A percentile compares a stretch with the other conserved stretches of the same genome.
Evolutionary conservation across 2,329 filamentous ascomycete species (phyloP).

Genomic region (Aspergillus sp.): DNA sequence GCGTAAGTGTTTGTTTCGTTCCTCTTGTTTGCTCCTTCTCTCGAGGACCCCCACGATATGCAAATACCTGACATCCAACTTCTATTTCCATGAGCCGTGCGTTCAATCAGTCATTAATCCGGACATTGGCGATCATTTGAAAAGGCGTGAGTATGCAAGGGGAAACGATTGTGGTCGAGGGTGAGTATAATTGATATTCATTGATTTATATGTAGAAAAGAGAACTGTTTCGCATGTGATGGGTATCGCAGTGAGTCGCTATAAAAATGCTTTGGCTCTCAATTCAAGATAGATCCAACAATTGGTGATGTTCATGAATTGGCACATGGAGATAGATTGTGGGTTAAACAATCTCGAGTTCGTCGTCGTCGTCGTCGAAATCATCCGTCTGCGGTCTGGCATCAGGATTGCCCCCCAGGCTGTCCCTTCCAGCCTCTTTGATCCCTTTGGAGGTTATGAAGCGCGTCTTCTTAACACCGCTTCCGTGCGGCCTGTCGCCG

Average conservation of each 20-base stretch:
- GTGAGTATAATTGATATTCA: not conserved
- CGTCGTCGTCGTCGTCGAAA: conserved; percentile 53
- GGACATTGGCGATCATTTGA: not conserved
- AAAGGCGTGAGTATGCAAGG: not conserved
- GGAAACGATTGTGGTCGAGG: not conserved
- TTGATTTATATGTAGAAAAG: not conserved
- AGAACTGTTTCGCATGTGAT: not conserved
- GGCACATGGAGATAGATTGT: not conserved
- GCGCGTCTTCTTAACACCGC: conserved; percentile 65
- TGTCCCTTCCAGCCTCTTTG: conserved; percentile 73
- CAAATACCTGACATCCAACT: not conserved
- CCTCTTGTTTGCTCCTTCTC: not conserved
- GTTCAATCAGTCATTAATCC: not conserved
- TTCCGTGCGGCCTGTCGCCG: conserved; percentile 31
- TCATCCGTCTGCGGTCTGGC: conserved; percentile 33
- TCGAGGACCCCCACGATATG: not conserved
- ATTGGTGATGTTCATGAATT: not conserved
- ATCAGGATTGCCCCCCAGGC: conserved; percentile 57
- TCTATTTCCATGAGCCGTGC: not conserved
- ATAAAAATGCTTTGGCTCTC: not conserved
- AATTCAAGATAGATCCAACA: not conserved
- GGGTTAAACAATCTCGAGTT: conserved; percentile 47
- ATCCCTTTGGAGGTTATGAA: conserved; percentile 78
- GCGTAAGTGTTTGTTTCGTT: not conserved
- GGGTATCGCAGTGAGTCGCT: conserved; percentile 5